Base-by-base conservation (phyloP, 495 filamentous ascomycete species). In the Trichocladium uniseriatum region DNA sequence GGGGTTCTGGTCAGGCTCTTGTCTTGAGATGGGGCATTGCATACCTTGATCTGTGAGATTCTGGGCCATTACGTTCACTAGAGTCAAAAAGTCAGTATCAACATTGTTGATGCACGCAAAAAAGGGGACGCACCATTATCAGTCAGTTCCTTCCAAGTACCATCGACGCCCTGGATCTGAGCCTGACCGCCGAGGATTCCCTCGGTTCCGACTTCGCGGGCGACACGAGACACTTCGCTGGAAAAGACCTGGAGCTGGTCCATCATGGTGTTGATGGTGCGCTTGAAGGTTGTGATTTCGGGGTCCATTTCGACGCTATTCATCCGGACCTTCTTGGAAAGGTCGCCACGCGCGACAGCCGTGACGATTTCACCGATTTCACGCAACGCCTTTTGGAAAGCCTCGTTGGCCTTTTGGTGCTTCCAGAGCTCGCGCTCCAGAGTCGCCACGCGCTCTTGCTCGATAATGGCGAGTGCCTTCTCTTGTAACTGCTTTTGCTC, bases 251-350 rank as follows among this genome's bases (percentile, higher is more conserved):
- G 90, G 46, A 98, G 76, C 70, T 97, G 92, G 63, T 97, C 92
- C 79, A 97, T 94, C 92, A 99, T 99, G 45, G 83, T 94, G 61
- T 99, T 99, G 71, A 88, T 82, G 35, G 90, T 96, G 48, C 87
- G 82, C 73, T 99, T 99, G 78, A 99, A 99, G 5, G 85, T 91
- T n/a, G 87, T 88, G 59, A 99, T 99, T 74, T 99, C 94, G 1
- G 92, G 90, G 75, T 99, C 92, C 86, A 96, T 92, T 68, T 99
- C 92, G 57, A 89, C 79, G 7, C 86, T 86, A 63, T 97, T 91
- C 57, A 99, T 92, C 39, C 90, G 81, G 44, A 97, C 94, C 69
- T 97, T 97, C 78, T 95, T 95, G 64, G 88, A 94, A 44, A 99
- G 74, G 62, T 99, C 92, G 69, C 92, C 92, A 53, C 89, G 87